Conservation (phyloP, 768 basidiomycete genomes). For the Butyriboletus loyo region DNA sequence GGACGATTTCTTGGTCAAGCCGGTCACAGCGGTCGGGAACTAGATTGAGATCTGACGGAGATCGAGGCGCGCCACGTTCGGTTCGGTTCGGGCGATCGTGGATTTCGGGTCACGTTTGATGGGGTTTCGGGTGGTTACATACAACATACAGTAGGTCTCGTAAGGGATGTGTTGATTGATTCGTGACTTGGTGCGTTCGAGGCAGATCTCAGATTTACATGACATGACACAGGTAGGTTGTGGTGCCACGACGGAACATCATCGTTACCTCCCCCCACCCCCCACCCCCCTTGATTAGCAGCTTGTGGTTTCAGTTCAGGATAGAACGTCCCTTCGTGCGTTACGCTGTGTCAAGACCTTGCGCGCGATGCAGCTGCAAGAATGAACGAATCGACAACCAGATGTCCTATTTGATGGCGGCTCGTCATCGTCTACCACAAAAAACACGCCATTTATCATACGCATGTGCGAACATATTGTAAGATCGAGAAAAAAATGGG, state of each 20-base stretch:
- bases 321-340: not conserved
- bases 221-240: no score
- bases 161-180: no score
- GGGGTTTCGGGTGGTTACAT: not conserved
- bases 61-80: not conserved
- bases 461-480: not conserved
- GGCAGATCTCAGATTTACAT: not conserved
- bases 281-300: no score
- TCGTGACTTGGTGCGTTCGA: no score
- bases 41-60: not conserved
- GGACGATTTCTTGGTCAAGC: conserved; percentile 21
- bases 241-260: not conserved
- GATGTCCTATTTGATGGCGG: not conserved
- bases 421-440: not conserved
- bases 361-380: not conserved
- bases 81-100: not conserved
- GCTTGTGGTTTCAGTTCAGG: not conserved
- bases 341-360: not conserved
- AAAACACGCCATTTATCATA: not conserved
- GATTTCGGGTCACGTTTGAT: no score
- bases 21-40: not conserved
- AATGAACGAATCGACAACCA: not conserved
- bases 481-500: no score
- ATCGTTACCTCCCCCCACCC: not conserved
- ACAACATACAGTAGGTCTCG: no score